A percentile compares a stretch with the other conserved stretches of the same genome.
These are phyloP conservation scores for Starmera stellimalicola DNA, from an alignment of 1,139 yeast genomes.

Conservation along the genomic window DNA sequence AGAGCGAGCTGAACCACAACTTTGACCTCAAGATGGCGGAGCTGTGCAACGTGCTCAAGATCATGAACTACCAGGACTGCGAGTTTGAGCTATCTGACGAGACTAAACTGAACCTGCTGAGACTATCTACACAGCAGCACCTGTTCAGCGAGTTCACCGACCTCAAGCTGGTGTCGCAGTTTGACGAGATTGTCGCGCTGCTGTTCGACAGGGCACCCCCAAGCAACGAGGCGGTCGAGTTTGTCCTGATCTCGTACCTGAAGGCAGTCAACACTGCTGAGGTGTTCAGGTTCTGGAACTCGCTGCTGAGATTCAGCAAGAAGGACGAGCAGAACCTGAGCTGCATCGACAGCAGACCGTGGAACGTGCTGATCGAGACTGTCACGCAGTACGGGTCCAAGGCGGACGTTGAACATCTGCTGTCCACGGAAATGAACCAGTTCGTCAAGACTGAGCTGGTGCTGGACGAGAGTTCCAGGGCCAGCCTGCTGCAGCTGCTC, in stretches of 20 bases:
- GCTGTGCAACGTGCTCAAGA: slow-evolving; percentile 7
- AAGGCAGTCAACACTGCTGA: slow-evolving; percentile 8
- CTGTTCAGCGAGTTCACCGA: slow-evolving; percentile 3
- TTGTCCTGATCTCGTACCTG: slow-evolving; percentile 11
- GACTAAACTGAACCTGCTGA: slow-evolving; percentile 8
- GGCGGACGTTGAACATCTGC: slow-evolving; percentile 9
- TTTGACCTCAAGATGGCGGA: slow-evolving; percentile 4
- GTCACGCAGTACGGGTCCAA: slow-evolving; percentile 9
- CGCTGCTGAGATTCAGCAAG: slow-evolving; percentile 2
- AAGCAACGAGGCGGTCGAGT: slow-evolving; percentile 6
- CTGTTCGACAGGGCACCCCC: too few species aligned
- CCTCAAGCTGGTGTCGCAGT: slow-evolving; percentile 6
- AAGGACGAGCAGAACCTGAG: slow-evolving; percentile 1
- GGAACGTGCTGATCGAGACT: slow-evolving; percentile 17
- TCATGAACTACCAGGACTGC: slow-evolving; percentile 5
- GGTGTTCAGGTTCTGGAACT: slow-evolving; percentile 15
- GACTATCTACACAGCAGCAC: slow-evolving; percentile 14
- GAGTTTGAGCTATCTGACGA: slow-evolving; percentile 6
- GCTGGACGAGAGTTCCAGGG: slow-evolving; percentile 4
- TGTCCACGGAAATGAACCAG: slow-evolving; percentile 7
- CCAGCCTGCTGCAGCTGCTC: slow-evolving; percentile 4
- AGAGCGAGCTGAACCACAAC: slow-evolving; percentile 2
- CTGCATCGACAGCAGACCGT: slow-evolving; percentile 19
- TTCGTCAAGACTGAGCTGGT: slow-evolving; percentile 4
- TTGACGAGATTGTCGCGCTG: slow-evolving; percentile 3